A percentile compares a stretch with the other conserved stretches of the same genome.
Evolutionary conservation across 441 rosid genomes (phyloP).

Genomic region (Lepidium campestre): DNA sequence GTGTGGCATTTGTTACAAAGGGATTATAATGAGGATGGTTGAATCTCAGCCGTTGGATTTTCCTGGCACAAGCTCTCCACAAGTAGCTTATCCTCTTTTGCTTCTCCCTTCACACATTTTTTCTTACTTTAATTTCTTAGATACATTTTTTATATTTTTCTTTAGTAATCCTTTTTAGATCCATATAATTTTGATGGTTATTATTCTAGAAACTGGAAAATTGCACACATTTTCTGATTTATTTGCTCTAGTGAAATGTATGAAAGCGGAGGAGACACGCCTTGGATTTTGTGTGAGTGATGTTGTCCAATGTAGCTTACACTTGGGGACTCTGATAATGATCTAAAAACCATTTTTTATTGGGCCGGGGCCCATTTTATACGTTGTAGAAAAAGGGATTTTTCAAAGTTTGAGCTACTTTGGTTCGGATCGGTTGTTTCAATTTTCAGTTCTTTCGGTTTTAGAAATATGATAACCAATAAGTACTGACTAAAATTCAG

Average conservation of each 20-base stretch:
- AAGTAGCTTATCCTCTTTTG: conserved; percentile 51
- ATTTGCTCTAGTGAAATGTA: not conserved
- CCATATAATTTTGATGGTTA: not conserved
- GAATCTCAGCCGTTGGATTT: conserved; percentile 37
- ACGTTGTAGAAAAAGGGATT: not conserved
- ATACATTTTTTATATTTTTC: no score
- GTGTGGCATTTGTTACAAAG: conserved; percentile 21
- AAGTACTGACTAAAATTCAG: no score
- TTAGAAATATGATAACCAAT: no score
- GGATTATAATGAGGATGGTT: conserved; percentile 17
- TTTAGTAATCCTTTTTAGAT: no score
- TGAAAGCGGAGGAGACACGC: conserved; percentile 12
- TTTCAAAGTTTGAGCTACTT: not conserved
- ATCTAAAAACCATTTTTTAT: not conserved
- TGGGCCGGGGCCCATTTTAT: not conserved
- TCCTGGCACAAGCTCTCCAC: conserved; percentile 58
- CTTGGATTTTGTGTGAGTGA: not conserved
- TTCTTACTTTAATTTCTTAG: not conserved
- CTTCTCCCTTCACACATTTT: conserved; percentile 7
- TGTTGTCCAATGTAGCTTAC: not conserved
- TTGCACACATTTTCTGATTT: not conserved
- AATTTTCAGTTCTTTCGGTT: no score
- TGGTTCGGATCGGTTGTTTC: no score
- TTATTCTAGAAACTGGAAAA: not conserved
- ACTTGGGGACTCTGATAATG: not conserved